A percentile compares a stretch with the other conserved stretches of the same genome.
Evolutionary conservation across 2,329 filamentous ascomycete genomes (phyloP).

Genomic region (Lasiodiplodia theobromae): DNA sequence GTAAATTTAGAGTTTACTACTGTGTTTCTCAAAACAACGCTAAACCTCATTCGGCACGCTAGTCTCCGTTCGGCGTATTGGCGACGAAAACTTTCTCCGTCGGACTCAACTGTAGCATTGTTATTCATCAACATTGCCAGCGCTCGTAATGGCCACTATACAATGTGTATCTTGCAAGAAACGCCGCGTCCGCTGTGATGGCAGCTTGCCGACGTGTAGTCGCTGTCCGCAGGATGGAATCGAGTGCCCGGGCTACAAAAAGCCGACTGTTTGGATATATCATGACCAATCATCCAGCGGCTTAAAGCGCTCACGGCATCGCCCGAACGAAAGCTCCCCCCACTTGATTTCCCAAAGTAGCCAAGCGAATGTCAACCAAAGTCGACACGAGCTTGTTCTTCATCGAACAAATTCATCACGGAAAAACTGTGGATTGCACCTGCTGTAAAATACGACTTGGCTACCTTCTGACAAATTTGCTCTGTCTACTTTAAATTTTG

Average conservation of each 20-base stretch:
- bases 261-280: not conserved
- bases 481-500: not conserved
- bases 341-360: not conserved
- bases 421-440: not conserved
- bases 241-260: not conserved
- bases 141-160: too few relatives aligned
- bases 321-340: not conserved
- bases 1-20: too few relatives aligned
- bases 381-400: not conserved
- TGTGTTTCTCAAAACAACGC: too few relatives aligned
- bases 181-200: conserved; percentile 1
- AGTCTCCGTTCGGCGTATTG: too few relatives aligned
- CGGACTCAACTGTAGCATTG: too few relatives aligned
- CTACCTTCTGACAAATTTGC: not conserved
- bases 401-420: not conserved
- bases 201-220: not conserved
- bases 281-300: not conserved
- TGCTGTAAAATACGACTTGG: not conserved
- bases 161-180: conserved; percentile 2
- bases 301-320: not conserved
- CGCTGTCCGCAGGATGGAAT: not conserved
- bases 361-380: not conserved
- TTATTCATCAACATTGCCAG: too few relatives aligned
- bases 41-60: too few relatives aligned
- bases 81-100: too few relatives aligned